phyloP scores from a whole-genome alignment of 495 filamentous ascomycete genomes.

The Trichocladium uniseriatum region DNA sequence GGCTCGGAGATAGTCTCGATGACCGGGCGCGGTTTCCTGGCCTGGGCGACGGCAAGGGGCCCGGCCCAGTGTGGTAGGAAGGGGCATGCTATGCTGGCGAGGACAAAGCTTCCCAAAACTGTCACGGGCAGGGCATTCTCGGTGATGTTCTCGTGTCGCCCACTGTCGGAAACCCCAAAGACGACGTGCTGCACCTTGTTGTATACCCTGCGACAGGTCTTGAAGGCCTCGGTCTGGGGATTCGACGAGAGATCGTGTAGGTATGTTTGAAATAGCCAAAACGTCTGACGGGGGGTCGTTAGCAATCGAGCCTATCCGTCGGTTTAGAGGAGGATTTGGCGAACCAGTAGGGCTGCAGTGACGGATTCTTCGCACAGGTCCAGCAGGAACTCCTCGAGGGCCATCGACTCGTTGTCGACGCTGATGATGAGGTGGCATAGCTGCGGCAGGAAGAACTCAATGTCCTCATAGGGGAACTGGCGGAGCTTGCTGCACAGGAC shows the following conservation, averaged over 20 bases:
- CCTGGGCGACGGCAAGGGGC: constrained; percentile 64
- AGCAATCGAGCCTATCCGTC: neutral
- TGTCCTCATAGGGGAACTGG: constrained; percentile 71
- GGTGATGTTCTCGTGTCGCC: constrained; percentile 57
- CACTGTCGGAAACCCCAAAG: constrained; percentile 54
- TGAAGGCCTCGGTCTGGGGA: constrained; percentile 58
- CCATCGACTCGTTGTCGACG: constrained; percentile 76
- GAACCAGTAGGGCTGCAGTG: constrained; percentile 63
- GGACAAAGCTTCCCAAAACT: constrained; percentile 59
- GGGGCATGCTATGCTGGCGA: constrained; percentile 51
- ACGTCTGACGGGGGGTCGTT: constrained; percentile 48
- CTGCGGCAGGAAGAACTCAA: constrained; percentile 76
- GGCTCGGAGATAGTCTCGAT: constrained; percentile 48
- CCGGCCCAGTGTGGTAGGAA: constrained; percentile 52
- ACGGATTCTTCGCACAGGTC: constrained; percentile 73
- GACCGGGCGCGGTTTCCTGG: constrained; percentile 52
- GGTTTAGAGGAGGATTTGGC: constrained; percentile 14
- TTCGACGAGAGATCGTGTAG: constrained; percentile 62
- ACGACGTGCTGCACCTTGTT: constrained; percentile 75
- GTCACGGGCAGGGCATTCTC: constrained; percentile 67
- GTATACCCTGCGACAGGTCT: constrained; percentile 64
- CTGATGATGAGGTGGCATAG: constrained; percentile 71
- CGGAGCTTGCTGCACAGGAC: constrained; percentile 71
- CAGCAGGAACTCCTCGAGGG: constrained; percentile 69
- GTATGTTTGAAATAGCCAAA: constrained; percentile 77